Percentiles rank a stretch among this genome's conserved stretches.
Conservation (phyloP, 495 filamentous ascomycete genomes). For the Hypoxylon rickii region DNA sequence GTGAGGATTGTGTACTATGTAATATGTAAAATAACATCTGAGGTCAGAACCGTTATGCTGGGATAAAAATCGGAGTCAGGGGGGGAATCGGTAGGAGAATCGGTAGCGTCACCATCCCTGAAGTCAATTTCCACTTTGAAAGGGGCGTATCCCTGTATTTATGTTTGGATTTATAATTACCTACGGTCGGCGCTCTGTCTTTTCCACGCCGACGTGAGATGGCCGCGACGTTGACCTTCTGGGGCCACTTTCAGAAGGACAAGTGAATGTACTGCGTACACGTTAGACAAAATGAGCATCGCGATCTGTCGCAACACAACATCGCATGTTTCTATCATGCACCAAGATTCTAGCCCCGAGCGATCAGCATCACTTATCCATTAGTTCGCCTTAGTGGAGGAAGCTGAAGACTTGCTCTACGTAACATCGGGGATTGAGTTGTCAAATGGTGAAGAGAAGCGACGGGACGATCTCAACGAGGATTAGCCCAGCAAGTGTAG, state of each 20-base stretch:
- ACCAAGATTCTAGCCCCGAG: slow-evolving; percentile 7
- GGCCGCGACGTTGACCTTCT: too few species aligned
- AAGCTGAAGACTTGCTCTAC: slow-evolving; percentile 1
- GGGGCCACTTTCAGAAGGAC: too few species aligned
- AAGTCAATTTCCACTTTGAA: neutral
- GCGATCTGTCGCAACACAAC: too few species aligned
- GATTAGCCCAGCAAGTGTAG: too few species aligned
- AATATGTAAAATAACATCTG: slow-evolving; percentile 15
- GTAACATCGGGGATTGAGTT: neutral
- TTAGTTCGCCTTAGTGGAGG: slow-evolving; percentile 19
- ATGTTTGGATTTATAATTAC: slow-evolving; percentile 11
- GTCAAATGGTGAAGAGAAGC: too few species aligned
- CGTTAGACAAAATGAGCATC: too few species aligned
- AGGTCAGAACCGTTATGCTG: neutral
- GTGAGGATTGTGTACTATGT: too few species aligned
- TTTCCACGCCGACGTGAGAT: too few species aligned
- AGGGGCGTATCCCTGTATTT: slow-evolving; percentile 2
- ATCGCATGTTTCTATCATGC: slow-evolving; percentile 3
- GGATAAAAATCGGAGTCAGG: slow-evolving; percentile 15
- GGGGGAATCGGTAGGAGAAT: slow-evolving; percentile 13
- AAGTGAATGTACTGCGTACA: too few species aligned
- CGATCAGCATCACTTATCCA: slow-evolving; percentile 7
- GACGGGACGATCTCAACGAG: neutral
- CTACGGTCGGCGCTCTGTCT: too few species aligned
- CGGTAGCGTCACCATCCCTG: slow-evolving; percentile 35